A percentile compares a stretch with the other conserved stretches of the same genome.
Evolutionary conservation across 2,329 filamentous ascomycete species (phyloP).

Genomic region (Exutisphaerella laricina): DNA sequence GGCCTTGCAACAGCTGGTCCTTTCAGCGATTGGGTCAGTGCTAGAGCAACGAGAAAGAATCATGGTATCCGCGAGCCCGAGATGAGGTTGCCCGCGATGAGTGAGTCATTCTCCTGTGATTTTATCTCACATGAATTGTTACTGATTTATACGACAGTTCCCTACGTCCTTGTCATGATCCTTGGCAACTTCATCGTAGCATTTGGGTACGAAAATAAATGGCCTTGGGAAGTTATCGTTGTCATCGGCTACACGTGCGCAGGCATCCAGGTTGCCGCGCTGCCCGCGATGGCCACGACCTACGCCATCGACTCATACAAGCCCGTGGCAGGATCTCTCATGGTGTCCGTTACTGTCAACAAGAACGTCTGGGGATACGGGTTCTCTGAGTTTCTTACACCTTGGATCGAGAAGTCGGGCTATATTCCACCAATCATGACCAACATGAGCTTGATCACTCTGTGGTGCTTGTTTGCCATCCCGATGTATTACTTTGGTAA

Average conservation of each 20-base stretch:
- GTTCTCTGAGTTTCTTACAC: slow-evolving; percentile 39
- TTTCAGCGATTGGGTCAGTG: slow-evolving; percentile 53
- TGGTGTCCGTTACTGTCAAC: slow-evolving; percentile 58
- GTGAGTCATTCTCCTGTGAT: slow-evolving; percentile 13
- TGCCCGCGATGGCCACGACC: slow-evolving; percentile 54
- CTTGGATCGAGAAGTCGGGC: slow-evolving; percentile 46
- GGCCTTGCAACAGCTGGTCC: slow-evolving; percentile 52
- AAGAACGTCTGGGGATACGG: slow-evolving; percentile 61
- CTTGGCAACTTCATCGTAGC: slow-evolving; percentile 52
- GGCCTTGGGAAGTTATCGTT: slow-evolving; percentile 52
- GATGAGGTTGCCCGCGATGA: slow-evolving; percentile 50
- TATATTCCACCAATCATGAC: slow-evolving; percentile 56
- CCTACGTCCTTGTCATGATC: slow-evolving; percentile 52
- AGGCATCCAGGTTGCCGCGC: slow-evolving; percentile 55
- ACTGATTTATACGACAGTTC: slow-evolving; percentile 39
- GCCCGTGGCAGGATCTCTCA: slow-evolving; percentile 54
- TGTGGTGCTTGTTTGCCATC: slow-evolving; percentile 52
- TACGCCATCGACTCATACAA: slow-evolving; percentile 62
- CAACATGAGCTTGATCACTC: slow-evolving; percentile 49
- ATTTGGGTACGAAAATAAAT: slow-evolving; percentile 33
- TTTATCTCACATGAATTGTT: background rate
- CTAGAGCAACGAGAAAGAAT: slow-evolving; percentile 49
- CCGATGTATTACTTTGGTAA: slow-evolving; percentile 56
- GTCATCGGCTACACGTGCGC: slow-evolving; percentile 54
- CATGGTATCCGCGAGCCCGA: slow-evolving; percentile 53